Conservation (phyloP, 768 basidiomycete genomes). For the Leccinum boreale region DNA sequence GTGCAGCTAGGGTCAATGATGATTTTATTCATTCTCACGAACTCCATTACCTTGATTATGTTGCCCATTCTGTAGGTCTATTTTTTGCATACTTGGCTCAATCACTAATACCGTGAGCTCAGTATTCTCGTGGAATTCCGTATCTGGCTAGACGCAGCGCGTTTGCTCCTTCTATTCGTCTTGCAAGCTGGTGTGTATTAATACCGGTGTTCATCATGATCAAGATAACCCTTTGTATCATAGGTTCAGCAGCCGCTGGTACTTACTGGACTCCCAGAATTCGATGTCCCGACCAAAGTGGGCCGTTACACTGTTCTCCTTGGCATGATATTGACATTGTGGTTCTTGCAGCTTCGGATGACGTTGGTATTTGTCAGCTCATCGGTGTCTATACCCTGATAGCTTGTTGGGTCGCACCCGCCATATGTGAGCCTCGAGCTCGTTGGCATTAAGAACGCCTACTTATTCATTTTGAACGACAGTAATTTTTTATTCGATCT, state of each 20-base stretch:
- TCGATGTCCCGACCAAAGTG: slow-evolving; percentile 43
- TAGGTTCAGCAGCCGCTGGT: slow-evolving; percentile 45
- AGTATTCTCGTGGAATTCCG: slow-evolving; percentile 49
- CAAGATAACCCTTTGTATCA: background rate
- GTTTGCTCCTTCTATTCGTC: slow-evolving; percentile 43
- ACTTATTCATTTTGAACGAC: slow-evolving; percentile 5
- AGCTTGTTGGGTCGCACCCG: slow-evolving; percentile 53
- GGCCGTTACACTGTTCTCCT: slow-evolving; percentile 1
- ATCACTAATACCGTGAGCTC: background rate
- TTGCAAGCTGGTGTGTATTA: slow-evolving; percentile 43
- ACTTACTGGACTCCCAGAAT: slow-evolving; percentile 42
- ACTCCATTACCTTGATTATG: slow-evolving; percentile 39
- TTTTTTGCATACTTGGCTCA: background rate
- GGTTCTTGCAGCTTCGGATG: slow-evolving; percentile 33
- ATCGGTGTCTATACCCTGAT: slow-evolving; percentile 48
- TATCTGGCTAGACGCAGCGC: slow-evolving; percentile 51
- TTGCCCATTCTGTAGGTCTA: slow-evolving; percentile 42
- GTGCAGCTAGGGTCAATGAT: slow-evolving; percentile 35
- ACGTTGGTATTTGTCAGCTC: slow-evolving; percentile 44
- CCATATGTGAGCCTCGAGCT: slow-evolving; percentile 40
- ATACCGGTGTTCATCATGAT: background rate
- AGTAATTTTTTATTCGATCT: slow-evolving; percentile 45
- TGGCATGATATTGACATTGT: background rate
- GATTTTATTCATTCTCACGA: slow-evolving; percentile 39
- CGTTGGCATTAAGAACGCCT: background rate